Conservation (phyloP, 2,329 filamentous ascomycete species). For the Trichophyton rubrum region DNA sequence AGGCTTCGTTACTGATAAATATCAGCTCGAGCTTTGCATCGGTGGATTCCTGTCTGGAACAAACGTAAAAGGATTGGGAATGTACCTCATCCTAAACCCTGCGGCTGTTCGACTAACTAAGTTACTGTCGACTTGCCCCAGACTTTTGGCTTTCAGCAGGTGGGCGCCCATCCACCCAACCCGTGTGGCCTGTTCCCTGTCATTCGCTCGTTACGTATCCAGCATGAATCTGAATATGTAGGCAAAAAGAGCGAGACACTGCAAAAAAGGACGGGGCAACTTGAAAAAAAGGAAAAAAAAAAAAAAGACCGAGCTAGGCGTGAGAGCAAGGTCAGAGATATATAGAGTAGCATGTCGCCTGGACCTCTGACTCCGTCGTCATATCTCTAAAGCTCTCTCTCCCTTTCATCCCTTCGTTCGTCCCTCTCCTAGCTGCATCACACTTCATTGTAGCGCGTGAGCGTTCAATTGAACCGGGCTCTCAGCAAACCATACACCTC, state of each 20-base stretch:
- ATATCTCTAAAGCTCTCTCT: background rate
- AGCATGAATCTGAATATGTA: background rate
- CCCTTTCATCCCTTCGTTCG: background rate
- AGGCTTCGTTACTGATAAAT: background rate
- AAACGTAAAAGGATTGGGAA: background rate
- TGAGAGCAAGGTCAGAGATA: background rate
- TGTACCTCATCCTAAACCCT: background rate
- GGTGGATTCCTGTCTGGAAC: background rate
- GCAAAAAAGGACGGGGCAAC: background rate
- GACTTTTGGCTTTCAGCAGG: background rate
- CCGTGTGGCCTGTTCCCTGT: background rate
- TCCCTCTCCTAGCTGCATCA: background rate
- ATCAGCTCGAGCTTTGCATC: background rate
- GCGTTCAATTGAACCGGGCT: background rate
- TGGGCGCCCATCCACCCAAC: background rate
- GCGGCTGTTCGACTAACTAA: background rate
- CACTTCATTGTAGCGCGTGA: background rate
- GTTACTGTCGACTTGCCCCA: background rate
- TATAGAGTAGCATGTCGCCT: background rate
- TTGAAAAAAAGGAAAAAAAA: background rate
- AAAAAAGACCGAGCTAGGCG: constrained; percentile 1
- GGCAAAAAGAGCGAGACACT: background rate
- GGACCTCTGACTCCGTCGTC: background rate
- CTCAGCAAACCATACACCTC: background rate
- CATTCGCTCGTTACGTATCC: constrained; percentile 1